Percentiles rank a stretch among this genome's conserved stretches.
These are phyloP conservation scores for Apiospora kogelbergensis DNA, from an alignment of 2,329 filamentous ascomycete genomes.

Conservation along the genomic window DNA sequence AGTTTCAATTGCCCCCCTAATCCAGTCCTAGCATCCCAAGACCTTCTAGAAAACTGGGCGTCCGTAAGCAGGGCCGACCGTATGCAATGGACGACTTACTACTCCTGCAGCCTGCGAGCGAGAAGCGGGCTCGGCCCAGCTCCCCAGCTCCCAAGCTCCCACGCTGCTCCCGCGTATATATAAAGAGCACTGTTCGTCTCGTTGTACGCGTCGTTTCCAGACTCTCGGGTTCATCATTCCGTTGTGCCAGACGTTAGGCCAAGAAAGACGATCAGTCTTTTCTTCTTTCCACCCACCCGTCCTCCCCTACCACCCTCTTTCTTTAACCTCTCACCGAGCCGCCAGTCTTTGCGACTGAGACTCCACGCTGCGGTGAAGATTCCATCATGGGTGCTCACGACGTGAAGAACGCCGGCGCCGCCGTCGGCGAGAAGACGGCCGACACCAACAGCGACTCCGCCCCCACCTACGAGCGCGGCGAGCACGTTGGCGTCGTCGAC, in stretches of 20 bases:
- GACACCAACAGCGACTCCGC: constrained; percentile 1
- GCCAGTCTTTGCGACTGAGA: neutral
- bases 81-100: neutral
- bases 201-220: neutral
- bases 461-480: neutral
- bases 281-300: neutral
- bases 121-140: neutral
- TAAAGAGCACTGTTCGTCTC: neutral
- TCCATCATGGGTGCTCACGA: constrained; percentile 3
- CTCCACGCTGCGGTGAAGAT: neutral
- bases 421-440: constrained; percentile 9
- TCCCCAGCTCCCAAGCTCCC: neutral
- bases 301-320: neutral
- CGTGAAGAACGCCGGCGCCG: neutral
- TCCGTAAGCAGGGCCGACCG: neutral
- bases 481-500: constrained; percentile 6
- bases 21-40: neutral
- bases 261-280: constrained; percentile 6
- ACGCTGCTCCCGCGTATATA: neutral
- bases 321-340: neutral
- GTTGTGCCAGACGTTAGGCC: neutral
- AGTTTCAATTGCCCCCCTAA: neutral
- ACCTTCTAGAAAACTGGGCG: constrained; percentile 2
- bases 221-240: neutral
- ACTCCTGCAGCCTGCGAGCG: neutral